phyloP scores from a whole-genome alignment of 2,329 filamentous ascomycete genomes.

The Stachybotrys echinatus region DNA sequence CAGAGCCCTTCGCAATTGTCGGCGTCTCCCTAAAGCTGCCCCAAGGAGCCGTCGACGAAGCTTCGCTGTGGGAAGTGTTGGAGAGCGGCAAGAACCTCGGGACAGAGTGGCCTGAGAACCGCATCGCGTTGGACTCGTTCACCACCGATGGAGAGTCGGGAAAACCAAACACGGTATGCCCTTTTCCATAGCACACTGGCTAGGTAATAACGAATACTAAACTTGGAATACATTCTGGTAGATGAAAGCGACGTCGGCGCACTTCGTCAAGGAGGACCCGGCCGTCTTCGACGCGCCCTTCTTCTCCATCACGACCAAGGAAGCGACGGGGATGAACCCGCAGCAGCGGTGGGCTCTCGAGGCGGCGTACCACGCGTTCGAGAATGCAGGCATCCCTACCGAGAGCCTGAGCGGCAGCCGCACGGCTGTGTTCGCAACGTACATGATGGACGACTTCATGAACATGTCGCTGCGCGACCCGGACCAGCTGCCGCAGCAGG shows the following conservation, averaged over 20 bases:
- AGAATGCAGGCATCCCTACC: background rate
- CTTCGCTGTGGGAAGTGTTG: background rate
- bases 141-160: background rate
- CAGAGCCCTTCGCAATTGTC: too few species aligned
- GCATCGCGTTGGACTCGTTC: background rate
- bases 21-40: background rate
- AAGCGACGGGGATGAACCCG: background rate
- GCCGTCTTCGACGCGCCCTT: background rate
- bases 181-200: too few species aligned
- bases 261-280: background rate
- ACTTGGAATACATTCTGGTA: too few species aligned
- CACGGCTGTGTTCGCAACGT: background rate
- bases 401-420: background rate
- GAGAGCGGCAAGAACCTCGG: background rate
- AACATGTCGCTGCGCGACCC: background rate
- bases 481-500: background rate
- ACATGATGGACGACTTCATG: background rate
- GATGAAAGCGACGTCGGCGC: background rate
- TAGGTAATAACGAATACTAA: too few species aligned
- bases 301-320: background rate
- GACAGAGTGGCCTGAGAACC: background rate
- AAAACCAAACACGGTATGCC: background rate
- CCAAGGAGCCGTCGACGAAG: background rate
- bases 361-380: background rate
- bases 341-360: background rate